phyloP scores from a whole-genome alignment of 495 filamentous ascomycete species.

The Thozetella sp. region DNA sequence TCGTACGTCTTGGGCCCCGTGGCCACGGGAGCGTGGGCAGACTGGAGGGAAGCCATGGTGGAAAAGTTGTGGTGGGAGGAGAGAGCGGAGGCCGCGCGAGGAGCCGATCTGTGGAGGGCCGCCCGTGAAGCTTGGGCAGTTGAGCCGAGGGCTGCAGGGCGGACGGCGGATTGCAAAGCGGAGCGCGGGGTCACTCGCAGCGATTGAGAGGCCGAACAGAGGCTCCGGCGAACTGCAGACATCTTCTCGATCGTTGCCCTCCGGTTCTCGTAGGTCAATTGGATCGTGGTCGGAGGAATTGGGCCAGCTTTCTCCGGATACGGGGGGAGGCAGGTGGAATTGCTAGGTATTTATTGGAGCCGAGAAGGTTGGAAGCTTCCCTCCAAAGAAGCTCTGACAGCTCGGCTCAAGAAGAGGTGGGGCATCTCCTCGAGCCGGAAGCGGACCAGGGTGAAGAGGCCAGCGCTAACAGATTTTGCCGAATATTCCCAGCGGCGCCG shows the following conservation, averaged over 20 bases:
- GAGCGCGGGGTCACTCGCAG: constrained; percentile 19
- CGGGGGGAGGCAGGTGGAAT: no score
- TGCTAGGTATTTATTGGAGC: background rate
- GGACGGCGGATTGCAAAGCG: constrained; percentile 10
- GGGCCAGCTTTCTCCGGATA: no score
- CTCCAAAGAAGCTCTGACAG: constrained; percentile 1
- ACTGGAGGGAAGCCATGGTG: constrained; percentile 56
- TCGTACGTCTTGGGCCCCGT: constrained; percentile 68
- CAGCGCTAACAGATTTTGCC: background rate
- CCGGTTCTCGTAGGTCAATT: background rate
- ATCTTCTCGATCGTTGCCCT: constrained; percentile 12
- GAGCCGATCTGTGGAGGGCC: constrained; percentile 13
- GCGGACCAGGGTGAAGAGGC: background rate
- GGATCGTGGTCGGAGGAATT: background rate
- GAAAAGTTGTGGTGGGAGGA: constrained; percentile 47
- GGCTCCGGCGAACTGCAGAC: constrained; percentile 29
- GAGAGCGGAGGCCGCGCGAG: constrained; percentile 20
- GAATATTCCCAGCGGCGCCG: background rate
- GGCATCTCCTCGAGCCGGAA: background rate
- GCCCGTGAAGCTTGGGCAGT: constrained; percentile 3
- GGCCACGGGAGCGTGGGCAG: constrained; percentile 48
- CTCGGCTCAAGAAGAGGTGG: background rate
- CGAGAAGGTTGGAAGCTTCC: background rate
- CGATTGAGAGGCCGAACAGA: constrained; percentile 28
- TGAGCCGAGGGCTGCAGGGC: constrained; percentile 1